These are phyloP conservation scores for Neofusicoccum laricinum DNA, from an alignment of 2,329 filamentous ascomycete genomes.

Conservation along the genomic window DNA sequence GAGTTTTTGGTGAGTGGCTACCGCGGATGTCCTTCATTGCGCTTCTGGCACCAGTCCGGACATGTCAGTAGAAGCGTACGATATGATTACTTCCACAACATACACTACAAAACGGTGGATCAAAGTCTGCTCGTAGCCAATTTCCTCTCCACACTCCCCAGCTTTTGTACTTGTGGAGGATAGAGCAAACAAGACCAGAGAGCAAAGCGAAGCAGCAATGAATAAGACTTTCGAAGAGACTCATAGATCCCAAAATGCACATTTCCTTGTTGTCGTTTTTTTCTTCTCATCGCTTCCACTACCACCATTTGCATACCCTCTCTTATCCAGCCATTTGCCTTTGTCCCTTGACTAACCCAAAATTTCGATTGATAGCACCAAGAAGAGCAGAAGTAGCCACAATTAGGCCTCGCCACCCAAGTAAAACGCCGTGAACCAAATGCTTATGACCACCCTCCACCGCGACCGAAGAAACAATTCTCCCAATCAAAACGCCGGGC, in stretches of 20 bases:
- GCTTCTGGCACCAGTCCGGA: too few relatives aligned
- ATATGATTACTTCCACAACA: too few relatives aligned
- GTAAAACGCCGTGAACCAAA: conserved; percentile 6
- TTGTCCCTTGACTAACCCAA: background rate
- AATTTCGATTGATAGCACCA: background rate
- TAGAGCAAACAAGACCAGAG: too few relatives aligned
- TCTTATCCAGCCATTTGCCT: background rate
- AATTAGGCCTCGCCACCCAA: background rate
- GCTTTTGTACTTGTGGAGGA: too few relatives aligned
- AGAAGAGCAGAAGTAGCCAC: background rate
- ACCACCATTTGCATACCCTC: too few relatives aligned
- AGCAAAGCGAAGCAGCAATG: background rate
- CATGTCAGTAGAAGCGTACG: too few relatives aligned
- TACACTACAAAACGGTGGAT: too few relatives aligned
- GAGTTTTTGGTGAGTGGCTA: too few relatives aligned
- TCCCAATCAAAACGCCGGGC: background rate
- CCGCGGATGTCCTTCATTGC: too few relatives aligned
- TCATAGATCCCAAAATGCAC: conserved; percentile 3
- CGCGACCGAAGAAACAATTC: background rate
- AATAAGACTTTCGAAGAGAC: background rate
- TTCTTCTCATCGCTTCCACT: background rate
- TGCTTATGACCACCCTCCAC: background rate
- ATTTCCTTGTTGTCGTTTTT: background rate
- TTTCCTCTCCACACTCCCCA: too few relatives aligned
- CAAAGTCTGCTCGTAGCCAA: too few relatives aligned